phyloP scores from a whole-genome alignment of 2,329 filamentous ascomycete genomes.

The Claviceps sp. region DNA sequence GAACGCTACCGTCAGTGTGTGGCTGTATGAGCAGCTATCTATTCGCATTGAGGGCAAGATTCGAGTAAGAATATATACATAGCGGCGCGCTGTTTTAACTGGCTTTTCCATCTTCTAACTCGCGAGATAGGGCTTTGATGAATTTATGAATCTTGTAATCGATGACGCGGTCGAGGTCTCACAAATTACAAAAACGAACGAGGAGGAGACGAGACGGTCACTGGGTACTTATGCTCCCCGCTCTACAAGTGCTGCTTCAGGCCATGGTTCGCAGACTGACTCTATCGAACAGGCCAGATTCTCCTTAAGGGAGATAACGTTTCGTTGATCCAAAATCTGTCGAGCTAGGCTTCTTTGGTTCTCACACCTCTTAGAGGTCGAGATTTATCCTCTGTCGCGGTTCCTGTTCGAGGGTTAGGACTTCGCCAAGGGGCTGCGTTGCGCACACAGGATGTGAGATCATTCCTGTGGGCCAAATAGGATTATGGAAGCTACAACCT shows the following conservation, averaged over 20 bases:
- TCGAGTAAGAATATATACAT: slow-evolving; percentile 43
- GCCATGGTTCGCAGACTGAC: slow-evolving; percentile 12
- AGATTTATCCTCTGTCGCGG: too few relatives aligned
- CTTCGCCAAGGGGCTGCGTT: too few relatives aligned
- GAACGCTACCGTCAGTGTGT: slow-evolving; percentile 79
- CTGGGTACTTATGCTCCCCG: slow-evolving; percentile 48
- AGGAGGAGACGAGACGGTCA: slow-evolving; percentile 61
- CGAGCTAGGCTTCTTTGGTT: background rate
- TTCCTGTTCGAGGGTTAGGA: too few relatives aligned
- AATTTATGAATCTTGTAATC: slow-evolving; percentile 98
- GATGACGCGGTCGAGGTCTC: slow-evolving; percentile 92
- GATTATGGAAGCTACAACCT: too few relatives aligned
- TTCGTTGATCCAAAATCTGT: slow-evolving; percentile 54
- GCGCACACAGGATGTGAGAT: too few relatives aligned
- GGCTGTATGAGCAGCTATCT: slow-evolving; percentile 91
- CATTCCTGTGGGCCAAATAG: too few relatives aligned
- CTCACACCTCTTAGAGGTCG: too few relatives aligned
- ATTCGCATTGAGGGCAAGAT: slow-evolving; percentile 96
- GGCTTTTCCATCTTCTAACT: background rate
- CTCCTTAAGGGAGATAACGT: slow-evolving; percentile 82
- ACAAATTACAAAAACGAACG: slow-evolving; percentile 65
- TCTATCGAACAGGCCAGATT: slow-evolving; percentile 55
- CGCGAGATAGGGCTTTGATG: slow-evolving; percentile 69
- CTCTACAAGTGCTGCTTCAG: background rate
- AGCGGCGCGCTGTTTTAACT: background rate